A percentile compares a stretch with the other conserved stretches of the same genome.
These are phyloP conservation scores for Diplodia scrobiculata DNA, from an alignment of 2,329 filamentous ascomycete species.

Conservation along the genomic window DNA sequence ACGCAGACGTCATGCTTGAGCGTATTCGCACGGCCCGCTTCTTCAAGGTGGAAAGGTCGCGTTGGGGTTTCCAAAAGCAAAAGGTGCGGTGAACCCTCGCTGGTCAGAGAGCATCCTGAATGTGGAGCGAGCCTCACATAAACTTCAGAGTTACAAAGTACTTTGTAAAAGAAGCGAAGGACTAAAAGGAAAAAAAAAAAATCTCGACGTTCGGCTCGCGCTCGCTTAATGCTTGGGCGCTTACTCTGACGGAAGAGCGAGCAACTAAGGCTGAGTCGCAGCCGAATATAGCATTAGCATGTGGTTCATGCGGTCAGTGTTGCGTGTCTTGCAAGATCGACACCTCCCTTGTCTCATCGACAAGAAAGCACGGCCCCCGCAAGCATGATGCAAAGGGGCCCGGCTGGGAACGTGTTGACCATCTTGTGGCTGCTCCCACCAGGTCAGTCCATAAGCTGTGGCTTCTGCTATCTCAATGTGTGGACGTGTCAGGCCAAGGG, in stretches of 20 bases:
- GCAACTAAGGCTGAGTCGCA: conserved; percentile 15
- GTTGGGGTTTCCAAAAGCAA: background rate
- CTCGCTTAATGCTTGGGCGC: background rate
- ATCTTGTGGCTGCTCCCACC: background rate
- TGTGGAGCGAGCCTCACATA: background rate
- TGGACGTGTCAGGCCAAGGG: conserved; percentile 5
- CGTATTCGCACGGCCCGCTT: background rate
- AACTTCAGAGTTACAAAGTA: background rate
- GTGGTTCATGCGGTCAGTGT: background rate
- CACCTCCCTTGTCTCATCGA: conserved; percentile 23
- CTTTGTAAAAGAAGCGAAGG: background rate
- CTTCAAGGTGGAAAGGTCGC: background rate
- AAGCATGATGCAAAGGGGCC: conserved; percentile 13
- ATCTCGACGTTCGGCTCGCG: background rate
- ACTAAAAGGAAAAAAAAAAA: background rate
- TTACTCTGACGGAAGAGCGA: background rate
- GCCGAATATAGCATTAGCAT: conserved; percentile 11
- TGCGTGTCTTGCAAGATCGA: conserved; percentile 18
- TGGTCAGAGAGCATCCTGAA: background rate
- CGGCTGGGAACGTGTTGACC: background rate
- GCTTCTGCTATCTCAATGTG: background rate
- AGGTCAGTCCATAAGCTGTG: background rate
- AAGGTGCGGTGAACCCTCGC: background rate
- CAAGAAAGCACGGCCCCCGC: background rate
- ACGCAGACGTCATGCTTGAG: background rate